Base-by-base conservation (phyloP, 352 stramenopile species). In the Thraustotheca clavata region DNA sequence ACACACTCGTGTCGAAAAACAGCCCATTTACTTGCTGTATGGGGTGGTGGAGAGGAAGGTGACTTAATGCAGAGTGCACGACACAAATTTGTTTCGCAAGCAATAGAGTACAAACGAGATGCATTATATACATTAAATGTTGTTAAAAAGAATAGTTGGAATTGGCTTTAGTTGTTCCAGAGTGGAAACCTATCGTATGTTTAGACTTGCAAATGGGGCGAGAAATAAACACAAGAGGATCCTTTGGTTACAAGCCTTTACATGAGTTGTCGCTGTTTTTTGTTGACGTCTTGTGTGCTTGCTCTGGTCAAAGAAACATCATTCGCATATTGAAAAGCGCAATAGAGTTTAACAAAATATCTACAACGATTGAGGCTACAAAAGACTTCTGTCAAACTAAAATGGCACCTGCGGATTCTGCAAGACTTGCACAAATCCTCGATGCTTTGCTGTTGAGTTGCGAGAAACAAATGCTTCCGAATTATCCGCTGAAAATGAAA, bases 1-100 rank as follows among this genome's bases (percentile, higher is more conserved):
- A 52, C 46, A 18, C 46, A 52, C 20, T 26, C 46, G 29, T 52
- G 46, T 29, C 46, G 46, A n/a, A 52, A 52, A 52, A 52, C 46
- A n/a, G 46, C 46, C 18, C 2, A 52, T n/a, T 52, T 52, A 20
- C 34, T 52, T 52, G 46, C 46, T 52, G 46, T 52, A 1, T 52
- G 46, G 46, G 46, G 46, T 52, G 46, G 46, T 26, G 46, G 46
- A 11, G 29, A 1, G 11, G 46, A 1, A 35, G 1, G 46, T n/a
- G 46, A 52, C 20, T 35, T 52, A 29, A 52, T 52, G 46, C 20
- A 35, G 11, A 52, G 46, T 52, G 46, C 46, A 12, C 1, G 46
- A 35, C 46, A 52, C 18, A 52, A 52, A 52, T 29, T 35, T 24
- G 24, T 52, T 24, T 11, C 11, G 34, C 46, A 52, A n/a, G 46